These are phyloP conservation scores for Arxiozyma heterogenica DNA, from an alignment of 1,139 yeast genomes.

Conservation along the genomic window DNA sequence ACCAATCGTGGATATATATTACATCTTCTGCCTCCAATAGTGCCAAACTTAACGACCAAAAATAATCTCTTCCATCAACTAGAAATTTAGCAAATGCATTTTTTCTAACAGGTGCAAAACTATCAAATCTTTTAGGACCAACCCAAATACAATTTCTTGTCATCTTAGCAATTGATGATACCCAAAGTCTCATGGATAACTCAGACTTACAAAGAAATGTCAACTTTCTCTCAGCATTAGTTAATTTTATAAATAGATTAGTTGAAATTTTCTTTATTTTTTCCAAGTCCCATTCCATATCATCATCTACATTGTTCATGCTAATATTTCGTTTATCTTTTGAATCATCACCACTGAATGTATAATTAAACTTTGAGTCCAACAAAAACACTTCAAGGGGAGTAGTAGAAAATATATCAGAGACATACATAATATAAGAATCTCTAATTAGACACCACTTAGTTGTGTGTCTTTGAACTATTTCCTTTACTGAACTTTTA, in stretches of 20 bases:
- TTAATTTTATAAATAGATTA: conserved; percentile 53
- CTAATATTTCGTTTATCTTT: conserved; percentile 29
- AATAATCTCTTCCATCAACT: conserved; percentile 93
- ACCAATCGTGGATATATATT: conserved; percentile 96
- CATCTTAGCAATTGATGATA: conserved; percentile 64
- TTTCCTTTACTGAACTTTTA: conserved; percentile 67
- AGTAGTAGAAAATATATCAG: conserved; percentile 75
- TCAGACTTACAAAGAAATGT: conserved; percentile 67
- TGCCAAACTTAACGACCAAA: conserved; percentile 93
- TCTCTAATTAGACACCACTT: conserved; percentile 88
- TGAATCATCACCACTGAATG: conserved; percentile 37
- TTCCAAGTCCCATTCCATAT: conserved; percentile 40
- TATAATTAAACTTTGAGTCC: conserved; percentile 58
- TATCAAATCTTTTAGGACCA: conserved; percentile 62
- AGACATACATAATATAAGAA: conserved; percentile 76
- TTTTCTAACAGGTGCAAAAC: conserved; percentile 85
- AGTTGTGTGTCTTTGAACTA: conserved; percentile 81
- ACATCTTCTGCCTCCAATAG: conserved; percentile 90
- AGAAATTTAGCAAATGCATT: conserved; percentile 92
- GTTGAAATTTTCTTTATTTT: conserved; percentile 33
- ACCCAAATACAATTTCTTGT: conserved; percentile 63
- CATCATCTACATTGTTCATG: conserved; percentile 21
- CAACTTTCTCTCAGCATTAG: conserved; percentile 70
- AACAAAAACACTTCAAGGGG: conserved; percentile 86
- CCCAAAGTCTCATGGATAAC: conserved; percentile 67